A percentile compares a stretch with the other conserved stretches of the same genome.
phyloP scores from a whole-genome alignment of 345 rosid genomes.

The Viola odorata region DNA sequence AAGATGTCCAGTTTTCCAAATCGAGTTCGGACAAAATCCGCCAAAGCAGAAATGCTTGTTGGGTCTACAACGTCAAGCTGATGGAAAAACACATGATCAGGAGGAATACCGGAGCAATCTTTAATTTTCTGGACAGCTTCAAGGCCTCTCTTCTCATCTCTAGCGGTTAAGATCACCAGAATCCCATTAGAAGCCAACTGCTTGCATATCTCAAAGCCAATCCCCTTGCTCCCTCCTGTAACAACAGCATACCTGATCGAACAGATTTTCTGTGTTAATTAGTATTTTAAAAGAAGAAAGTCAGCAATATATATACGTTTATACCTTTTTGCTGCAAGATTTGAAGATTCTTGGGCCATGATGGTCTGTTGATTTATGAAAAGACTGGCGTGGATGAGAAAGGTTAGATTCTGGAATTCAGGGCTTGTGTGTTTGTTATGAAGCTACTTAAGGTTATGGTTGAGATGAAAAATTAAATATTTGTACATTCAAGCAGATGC shows the following conservation, averaged over 20 bases:
- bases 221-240: constrained; percentile 37
- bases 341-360: too few relatives aligned
- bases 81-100: constrained; percentile 9
- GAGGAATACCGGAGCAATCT: constrained; percentile 6
- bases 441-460: too few relatives aligned
- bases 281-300: too few relatives aligned
- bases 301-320: too few relatives aligned
- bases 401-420: too few relatives aligned
- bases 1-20: constrained; percentile 19
- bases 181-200: constrained; percentile 13
- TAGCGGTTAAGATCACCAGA: constrained; percentile 12
- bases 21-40: constrained; percentile 5
- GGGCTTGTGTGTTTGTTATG: too few relatives aligned
- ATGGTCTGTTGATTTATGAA: too few relatives aligned
- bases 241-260: constrained; percentile 30
- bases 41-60: constrained; percentile 4
- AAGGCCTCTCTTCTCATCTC: constrained; percentile 11
- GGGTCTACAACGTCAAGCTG: constrained; percentile 11
- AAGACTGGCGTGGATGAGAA: too few relatives aligned
- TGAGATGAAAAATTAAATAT: too few relatives aligned
- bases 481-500: too few relatives aligned
- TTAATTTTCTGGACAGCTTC: constrained; percentile 18
- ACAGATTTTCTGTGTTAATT: too few relatives aligned
- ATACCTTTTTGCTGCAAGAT: too few relatives aligned
- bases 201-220: constrained; percentile 29